Evolutionary conservation across 352 stramenopile species (phyloP).

Genomic region (Globisporangium nagaii): DNA sequence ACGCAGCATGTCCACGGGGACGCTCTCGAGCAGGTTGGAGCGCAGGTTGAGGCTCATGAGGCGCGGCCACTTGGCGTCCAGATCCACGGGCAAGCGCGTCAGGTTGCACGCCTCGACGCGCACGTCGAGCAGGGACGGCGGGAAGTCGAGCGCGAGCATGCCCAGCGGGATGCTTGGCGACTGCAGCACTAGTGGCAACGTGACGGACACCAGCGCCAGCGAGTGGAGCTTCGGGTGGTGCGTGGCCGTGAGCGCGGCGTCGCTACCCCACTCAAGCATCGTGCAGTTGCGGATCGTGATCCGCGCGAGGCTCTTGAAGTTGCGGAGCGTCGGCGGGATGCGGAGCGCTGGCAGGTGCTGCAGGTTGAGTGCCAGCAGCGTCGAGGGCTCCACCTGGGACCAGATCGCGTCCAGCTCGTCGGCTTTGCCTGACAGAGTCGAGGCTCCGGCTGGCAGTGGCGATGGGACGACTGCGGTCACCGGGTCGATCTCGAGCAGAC

Average conservation of each 20-base stretch:
- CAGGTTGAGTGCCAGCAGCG: neutral
- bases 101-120: neutral
- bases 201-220: neutral
- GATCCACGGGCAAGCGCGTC: neutral
- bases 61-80: constrained; percentile 1
- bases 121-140: neutral
- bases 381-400: neutral
- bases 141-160: neutral
- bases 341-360: neutral
- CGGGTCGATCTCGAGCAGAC: neutral
- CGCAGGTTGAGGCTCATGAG: neutral
- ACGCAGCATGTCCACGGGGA: neutral
- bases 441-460: no score
- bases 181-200: neutral
- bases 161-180: neutral
- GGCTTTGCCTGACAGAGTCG: neutral
- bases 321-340: neutral
- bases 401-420: constrained; percentile 1
- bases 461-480: no score
- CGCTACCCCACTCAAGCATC: neutral
- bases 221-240: neutral
- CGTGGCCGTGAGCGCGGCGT: neutral
- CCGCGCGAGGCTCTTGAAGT: neutral
- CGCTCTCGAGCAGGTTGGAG: neutral
- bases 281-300: neutral